Evolutionary conservation across 345 rosid species (phyloP).

Genomic region (Bruguiera gymnorhiza): DNA sequence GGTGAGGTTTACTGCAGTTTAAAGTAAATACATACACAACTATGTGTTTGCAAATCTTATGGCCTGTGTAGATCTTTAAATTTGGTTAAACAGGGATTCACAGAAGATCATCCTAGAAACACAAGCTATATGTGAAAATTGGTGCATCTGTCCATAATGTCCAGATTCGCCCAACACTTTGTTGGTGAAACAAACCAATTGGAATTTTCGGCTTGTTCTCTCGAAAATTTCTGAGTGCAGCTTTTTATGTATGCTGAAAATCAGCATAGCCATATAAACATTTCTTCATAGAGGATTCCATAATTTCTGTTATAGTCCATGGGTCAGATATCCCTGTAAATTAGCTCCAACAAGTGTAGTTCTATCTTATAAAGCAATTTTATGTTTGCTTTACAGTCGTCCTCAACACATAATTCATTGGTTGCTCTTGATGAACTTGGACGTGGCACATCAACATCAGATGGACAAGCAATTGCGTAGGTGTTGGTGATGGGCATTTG

Average conservation of each 20-base stretch:
- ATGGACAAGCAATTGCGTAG: conserved; percentile 99
- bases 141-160: no score
- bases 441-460: conserved; percentile 95
- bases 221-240: background rate
- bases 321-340: background rate
- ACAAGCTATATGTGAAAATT: no score
- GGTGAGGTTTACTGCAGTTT: conserved; percentile 39
- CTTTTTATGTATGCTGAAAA: background rate
- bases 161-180: no score
- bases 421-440: conserved; percentile 97
- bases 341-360: background rate
- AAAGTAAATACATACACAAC: background rate
- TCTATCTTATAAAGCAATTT: background rate
- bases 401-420: conserved; percentile 72
- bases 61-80: background rate
- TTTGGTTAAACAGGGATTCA: background rate
- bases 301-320: background rate
- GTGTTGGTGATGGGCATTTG: conserved; percentile 15
- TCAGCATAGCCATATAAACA: background rate
- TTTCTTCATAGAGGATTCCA: background rate
- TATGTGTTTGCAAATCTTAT: background rate
- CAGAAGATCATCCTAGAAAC: background rate
- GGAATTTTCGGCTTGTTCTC: conserved; percentile 1
- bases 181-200: background rate
- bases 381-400: conserved; percentile 50